Conservation (phyloP, 257 asterid genomes). For the Fraxinus cuspidata region DNA sequence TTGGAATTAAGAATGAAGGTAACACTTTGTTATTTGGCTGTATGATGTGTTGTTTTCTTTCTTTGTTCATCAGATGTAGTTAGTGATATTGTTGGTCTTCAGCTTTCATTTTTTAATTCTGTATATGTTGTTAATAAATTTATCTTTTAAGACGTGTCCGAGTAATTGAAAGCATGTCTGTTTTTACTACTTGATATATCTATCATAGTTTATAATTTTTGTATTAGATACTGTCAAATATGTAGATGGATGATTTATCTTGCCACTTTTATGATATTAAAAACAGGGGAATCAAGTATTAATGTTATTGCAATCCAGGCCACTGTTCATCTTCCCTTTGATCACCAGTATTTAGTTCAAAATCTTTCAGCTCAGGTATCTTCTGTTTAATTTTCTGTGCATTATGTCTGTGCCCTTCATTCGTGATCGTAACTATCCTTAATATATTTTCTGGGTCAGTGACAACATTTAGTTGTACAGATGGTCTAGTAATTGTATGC, state of each 20-base stretch:
- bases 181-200: neutral
- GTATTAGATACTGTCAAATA: neutral
- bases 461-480: neutral
- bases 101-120: neutral
- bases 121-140: neutral
- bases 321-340: slow-evolving; percentile 78
- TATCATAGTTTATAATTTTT: neutral
- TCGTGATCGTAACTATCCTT: neutral
- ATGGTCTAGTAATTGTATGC: neutral
- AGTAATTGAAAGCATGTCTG: neutral
- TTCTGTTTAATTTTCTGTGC: slow-evolving; percentile 21
- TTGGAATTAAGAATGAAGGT: slow-evolving; percentile 93
- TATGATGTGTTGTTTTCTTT: slow-evolving; percentile 1
- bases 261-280: slow-evolving; percentile 16
- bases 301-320: slow-evolving; percentile 85
- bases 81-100: neutral
- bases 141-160: slow-evolving; percentile 11
- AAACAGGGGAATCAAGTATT: slow-evolving; percentile 69
- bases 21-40: slow-evolving; percentile 32
- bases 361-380: slow-evolving; percentile 87
- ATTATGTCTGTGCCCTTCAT: neutral
- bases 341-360: slow-evolving; percentile 79
- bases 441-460: neutral
- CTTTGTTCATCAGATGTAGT: neutral
- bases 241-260: slow-evolving; percentile 21